Conservation (phyloP, 169 alveolate genomes). For the Perkinsus chesapeaki region DNA sequence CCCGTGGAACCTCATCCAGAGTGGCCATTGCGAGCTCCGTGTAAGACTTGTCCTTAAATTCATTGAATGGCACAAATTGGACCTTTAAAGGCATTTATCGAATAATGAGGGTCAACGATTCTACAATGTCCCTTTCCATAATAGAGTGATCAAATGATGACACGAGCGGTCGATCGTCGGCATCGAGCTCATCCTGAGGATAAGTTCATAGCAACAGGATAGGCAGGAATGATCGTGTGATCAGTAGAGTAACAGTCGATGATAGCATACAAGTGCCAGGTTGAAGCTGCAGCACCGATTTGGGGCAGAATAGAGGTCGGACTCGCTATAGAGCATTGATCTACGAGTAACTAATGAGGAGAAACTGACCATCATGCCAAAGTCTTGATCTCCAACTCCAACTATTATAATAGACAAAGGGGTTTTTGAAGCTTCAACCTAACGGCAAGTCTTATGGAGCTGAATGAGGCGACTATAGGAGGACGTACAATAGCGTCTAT, state of each 20-base stretch:
- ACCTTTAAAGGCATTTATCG: not conserved
- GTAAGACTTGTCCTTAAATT: constrained; percentile 2
- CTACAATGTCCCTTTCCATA: constrained; percentile 13
- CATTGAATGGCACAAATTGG: constrained; percentile 13
- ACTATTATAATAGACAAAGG: constrained; percentile 43
- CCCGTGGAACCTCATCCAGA: constrained; percentile 16
- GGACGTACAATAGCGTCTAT: constrained; percentile 41
- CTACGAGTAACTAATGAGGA: not conserved
- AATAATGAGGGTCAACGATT: not conserved
- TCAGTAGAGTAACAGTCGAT: too few relatives aligned
- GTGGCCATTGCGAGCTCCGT: constrained; percentile 16
- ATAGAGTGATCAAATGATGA: not conserved
- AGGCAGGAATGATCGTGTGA: too few relatives aligned
- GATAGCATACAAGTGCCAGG: too few relatives aligned
- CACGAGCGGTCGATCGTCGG: constrained; percentile 32
- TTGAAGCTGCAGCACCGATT: too few relatives aligned
- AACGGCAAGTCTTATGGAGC: not conserved
- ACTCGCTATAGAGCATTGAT: not conserved
- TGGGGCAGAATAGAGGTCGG: too few relatives aligned
- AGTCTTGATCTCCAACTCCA: constrained; percentile 57
- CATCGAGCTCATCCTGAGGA: constrained; percentile 35
- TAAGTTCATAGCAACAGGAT: too few relatives aligned
- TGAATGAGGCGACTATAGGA: too few relatives aligned
- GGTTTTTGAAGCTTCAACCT: not conserved
- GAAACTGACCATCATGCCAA: constrained; percentile 19